Base-by-base conservation (phyloP, 1,284 basidiomycete species). In the Apiotrichum sp. region DNA sequence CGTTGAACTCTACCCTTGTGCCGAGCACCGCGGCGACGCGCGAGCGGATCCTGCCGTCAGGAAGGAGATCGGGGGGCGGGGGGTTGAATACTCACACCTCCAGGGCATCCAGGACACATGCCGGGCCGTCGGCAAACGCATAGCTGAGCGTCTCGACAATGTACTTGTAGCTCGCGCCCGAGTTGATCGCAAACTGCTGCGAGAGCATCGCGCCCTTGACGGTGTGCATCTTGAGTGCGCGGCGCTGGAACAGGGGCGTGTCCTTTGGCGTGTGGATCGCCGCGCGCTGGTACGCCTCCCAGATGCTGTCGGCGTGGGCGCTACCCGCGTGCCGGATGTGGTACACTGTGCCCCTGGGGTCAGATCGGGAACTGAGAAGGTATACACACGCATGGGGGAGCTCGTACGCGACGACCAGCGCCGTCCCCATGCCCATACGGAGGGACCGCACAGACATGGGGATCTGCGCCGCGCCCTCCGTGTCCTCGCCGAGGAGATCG, bases 101-200 rank as follows among this genome's bases (percentile, higher is more conserved):
- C 11, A 70, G 50, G 22, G 72, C 70, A 6, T 60, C 50, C 14
- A 55, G 52, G 6, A 73, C 66, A 51, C 70, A 71, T 7, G 33
- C 9, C 13, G 72, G 71, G 2, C 68, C 67, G 32, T 69, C 58
- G 8, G 59, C 65, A 45, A 74, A 72, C 3, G 67, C 34, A 14
- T 68, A 62, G 29, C 65, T 69, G 16, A 64, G 48, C 4, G 70
- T 66, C 45, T 73, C 66, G 7, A 72, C 71, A 35, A 63, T 68
- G 56, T 73, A 74, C 63, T 73, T 74, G 68, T 74, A 74, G 13
- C 56, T 57, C 29, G 59, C 69, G 13, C 72, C 72, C 13, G 66
- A 69, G 57, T 74, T 74, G 55, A 74, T 62, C 29, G 70, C 68
- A 47, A 70, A 74, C 43, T 74, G 71, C 51, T 74, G 72, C 34